Evolutionary conservation across 2,329 filamentous ascomycete species (phyloP), one percentile per base, ranked within the genome.

Genomic region (Xenoacremonium recifei): DNA sequence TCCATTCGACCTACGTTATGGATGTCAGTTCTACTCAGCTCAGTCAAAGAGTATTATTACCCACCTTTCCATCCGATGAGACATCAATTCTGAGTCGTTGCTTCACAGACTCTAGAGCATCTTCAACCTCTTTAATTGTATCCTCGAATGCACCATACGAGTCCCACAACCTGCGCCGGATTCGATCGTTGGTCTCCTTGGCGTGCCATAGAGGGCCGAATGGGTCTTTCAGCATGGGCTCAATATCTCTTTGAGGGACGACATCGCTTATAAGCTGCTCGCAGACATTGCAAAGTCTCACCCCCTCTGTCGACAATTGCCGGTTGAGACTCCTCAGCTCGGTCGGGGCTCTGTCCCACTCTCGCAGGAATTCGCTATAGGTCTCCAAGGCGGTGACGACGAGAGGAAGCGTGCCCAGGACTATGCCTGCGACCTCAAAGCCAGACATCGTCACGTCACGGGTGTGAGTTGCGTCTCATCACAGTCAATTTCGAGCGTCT

Each of bases 241-340:
- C 54, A 1, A 66, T 52, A 6, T 58, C 31, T 5, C 32, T n/a
- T 0, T 41, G 46, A 0, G 55, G 41, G 0, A 61, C 56, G 0
- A 61, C 44, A 2, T 57, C 59, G 0, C 38, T 40, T 3, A 66
- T 51, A 0, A 67, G 52, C 9, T 57, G 57, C 16, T 63, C 49
- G 23, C 53, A 65, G 6, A 61, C 55, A 31, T 66, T 63, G 4
- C 55, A 44, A 0, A 64, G 30, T 11, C 57, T 62, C 3, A 46
- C 44, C 2, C 46, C 32, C 21, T 66, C 62, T 0, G 52, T 63
- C 4, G 45, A 37, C 3, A 66, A 44, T 1, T 45, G 48, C 0
- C 41, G 39, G 4, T 53, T 48, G 3, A 65, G 51, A 10, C 35
- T 55, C 3, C 39, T 46, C 5, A 59, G 37, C 13, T 63, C 59